Conservation (phyloP, 2,329 filamentous ascomycete species). For the Claviceps spartinae region DNA sequence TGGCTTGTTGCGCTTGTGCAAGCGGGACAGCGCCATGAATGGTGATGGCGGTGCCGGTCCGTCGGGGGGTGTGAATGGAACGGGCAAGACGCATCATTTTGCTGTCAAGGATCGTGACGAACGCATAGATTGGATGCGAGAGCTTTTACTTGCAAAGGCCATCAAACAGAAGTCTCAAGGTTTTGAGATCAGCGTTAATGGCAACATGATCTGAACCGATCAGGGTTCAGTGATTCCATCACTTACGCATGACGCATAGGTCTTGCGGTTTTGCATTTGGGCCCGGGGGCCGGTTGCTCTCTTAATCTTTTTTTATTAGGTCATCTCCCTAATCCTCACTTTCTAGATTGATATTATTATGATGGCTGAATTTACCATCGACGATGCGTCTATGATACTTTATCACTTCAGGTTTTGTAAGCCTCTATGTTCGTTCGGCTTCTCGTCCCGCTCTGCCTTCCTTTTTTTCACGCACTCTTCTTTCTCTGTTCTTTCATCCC, state of each 20-base stretch:
- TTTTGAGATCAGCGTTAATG: slow-evolving; percentile 71
- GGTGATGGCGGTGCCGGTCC: slow-evolving; percentile 18
- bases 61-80: slow-evolving; percentile 40
- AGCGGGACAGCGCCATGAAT: slow-evolving; percentile 34
- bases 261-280: neutral
- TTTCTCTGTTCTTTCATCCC: too few relatives aligned
- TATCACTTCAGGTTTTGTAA: too few relatives aligned
- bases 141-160: slow-evolving; percentile 83
- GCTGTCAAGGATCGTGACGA: slow-evolving; percentile 78
- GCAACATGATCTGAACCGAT: slow-evolving; percentile 48
- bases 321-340: too few relatives aligned
- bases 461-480: too few relatives aligned
- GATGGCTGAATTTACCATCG: too few relatives aligned
- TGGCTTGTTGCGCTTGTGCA: slow-evolving; percentile 34
- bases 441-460: too few relatives aligned
- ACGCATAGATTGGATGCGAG: slow-evolving; percentile 93
- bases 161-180: slow-evolving; percentile 73
- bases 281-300: too few relatives aligned
- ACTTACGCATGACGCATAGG: neutral
- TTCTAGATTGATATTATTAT: too few relatives aligned
- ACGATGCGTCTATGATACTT: too few relatives aligned
- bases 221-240: neutral
- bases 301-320: too few relatives aligned
- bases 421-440: too few relatives aligned
- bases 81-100: slow-evolving; percentile 83